These are phyloP conservation scores for Trichoderma brevicompactum DNA, from an alignment of 2,329 filamentous ascomycete species.

Conservation along the genomic window DNA sequence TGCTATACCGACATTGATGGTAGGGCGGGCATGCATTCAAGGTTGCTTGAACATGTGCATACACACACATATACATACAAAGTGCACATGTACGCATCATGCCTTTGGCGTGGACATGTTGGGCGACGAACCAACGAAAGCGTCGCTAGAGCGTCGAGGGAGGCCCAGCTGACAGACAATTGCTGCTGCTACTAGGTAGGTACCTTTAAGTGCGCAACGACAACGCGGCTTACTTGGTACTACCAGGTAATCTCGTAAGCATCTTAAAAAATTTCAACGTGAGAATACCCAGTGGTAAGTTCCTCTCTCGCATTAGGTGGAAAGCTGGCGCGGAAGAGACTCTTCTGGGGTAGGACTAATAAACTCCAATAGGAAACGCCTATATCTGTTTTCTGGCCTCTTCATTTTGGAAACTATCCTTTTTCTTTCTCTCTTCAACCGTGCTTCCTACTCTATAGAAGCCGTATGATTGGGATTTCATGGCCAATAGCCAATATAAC, in stretches of 20 bases:
- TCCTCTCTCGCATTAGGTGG: not conserved
- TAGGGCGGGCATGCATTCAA: constrained; percentile 21
- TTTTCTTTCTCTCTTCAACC: not conserved
- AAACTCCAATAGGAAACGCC: not conserved
- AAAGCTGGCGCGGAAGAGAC: not conserved
- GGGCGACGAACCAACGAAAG: constrained; percentile 23
- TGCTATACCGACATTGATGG: constrained; percentile 7
- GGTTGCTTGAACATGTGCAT: constrained; percentile 19
- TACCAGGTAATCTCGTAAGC: not conserved
- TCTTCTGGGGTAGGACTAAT: not conserved
- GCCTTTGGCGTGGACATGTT: constrained; percentile 6
- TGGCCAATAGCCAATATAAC: not conserved
- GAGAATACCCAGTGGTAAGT: not conserved
- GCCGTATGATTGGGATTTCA: not conserved
- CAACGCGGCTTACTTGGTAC: constrained; percentile 2
- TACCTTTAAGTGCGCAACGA: not conserved
- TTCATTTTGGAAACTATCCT: not conserved
- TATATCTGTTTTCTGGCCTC: too few relatives aligned
- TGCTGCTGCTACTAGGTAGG: not conserved
- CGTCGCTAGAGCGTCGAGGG: not conserved
- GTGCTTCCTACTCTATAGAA: not conserved
- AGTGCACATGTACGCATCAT: constrained; percentile 1
- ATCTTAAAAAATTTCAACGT: not conserved
- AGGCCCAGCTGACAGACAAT: constrained; percentile 10
- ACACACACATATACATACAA: constrained; percentile 10